phyloP scores from a whole-genome alignment of 148 eudicot genomes.

The Salicornia ramosissima region DNA sequence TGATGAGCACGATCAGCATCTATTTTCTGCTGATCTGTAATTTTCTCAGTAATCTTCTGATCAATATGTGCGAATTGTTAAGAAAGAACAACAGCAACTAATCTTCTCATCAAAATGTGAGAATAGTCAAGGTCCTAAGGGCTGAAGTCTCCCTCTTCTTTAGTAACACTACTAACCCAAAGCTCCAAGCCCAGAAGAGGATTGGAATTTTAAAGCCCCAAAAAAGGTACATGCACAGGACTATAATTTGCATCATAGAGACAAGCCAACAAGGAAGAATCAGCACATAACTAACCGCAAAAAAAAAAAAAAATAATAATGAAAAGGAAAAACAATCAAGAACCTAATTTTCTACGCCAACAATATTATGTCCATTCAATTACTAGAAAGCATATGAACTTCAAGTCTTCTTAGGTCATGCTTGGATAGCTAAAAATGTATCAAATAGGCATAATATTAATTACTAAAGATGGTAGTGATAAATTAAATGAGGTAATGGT shows the following conservation, averaged over 20 bases:
- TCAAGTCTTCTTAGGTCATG: not conserved
- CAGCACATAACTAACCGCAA: not conserved
- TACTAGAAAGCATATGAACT: not conserved
- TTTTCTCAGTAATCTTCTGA: constrained; percentile 63
- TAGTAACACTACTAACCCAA: not conserved
- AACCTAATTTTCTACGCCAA: not conserved
- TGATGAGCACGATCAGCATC: constrained; percentile 91
- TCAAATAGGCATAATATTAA: no score
- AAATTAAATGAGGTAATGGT: no score
- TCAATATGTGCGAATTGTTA: constrained; percentile 70
- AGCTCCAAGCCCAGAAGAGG: not conserved
- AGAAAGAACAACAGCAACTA: constrained; percentile 35
- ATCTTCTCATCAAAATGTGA: constrained; percentile 73
- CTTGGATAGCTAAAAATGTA: no score
- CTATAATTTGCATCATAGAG: not conserved
- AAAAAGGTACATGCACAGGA: not conserved
- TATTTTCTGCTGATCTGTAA: constrained; percentile 91
- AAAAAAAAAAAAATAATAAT: not conserved
- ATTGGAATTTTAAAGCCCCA: not conserved
- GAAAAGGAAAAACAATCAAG: not conserved
- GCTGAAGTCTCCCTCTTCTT: not conserved
- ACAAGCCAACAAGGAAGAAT: not conserved
- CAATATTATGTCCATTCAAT: not conserved
- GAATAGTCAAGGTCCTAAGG: not conserved
- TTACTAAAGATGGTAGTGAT: no score